A percentile compares a stretch with the other conserved stretches of the same genome.
phyloP scores from a whole-genome alignment of 202 grass and related monocot species.

The Dendrocalamus latiflorus region DNA sequence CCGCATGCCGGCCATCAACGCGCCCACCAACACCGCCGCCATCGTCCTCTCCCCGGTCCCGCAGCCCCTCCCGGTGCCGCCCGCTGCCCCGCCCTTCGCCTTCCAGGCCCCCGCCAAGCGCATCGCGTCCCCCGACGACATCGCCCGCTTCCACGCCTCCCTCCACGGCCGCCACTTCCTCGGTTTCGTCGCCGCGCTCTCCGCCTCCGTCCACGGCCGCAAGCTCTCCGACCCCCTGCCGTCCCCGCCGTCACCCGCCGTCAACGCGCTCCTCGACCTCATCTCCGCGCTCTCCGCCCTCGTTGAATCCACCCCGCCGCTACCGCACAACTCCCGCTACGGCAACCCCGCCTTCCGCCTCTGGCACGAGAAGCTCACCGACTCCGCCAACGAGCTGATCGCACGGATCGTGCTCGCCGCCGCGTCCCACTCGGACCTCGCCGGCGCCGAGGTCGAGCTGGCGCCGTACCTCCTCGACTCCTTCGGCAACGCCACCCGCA shows the following conservation, averaged over 20 bases:
- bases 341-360: slow-evolving; percentile 85
- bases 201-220: slow-evolving; percentile 58
- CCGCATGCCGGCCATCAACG: slow-evolving; percentile 75
- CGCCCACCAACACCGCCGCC: slow-evolving; percentile 65
- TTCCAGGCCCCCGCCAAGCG: slow-evolving; percentile 59
- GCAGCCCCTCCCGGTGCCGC: slow-evolving; percentile 59
- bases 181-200: slow-evolving; percentile 75
- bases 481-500: slow-evolving; percentile 79
- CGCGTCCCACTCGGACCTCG: slow-evolving; percentile 20
- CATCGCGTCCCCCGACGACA: slow-evolving; percentile 58
- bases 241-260: slow-evolving; percentile 35
- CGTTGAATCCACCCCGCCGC: slow-evolving; percentile 60
- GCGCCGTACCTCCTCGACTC: slow-evolving; percentile 87
- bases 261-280: slow-evolving; percentile 53
- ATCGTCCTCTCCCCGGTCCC: slow-evolving; percentile 80
- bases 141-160: slow-evolving; percentile 62
- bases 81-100: slow-evolving; percentile 45
- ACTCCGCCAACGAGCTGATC: slow-evolving; percentile 40
- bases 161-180: slow-evolving; percentile 68
- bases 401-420: slow-evolving; percentile 44
- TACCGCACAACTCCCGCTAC: slow-evolving; percentile 68
- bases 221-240: slow-evolving; percentile 78
- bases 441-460: slow-evolving; percentile 55
- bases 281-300: slow-evolving; percentile 44
- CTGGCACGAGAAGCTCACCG: slow-evolving; percentile 70